Conservation (phyloP, 2,329 filamentous ascomycete genomes). For the Exophiala sideris region DNA sequence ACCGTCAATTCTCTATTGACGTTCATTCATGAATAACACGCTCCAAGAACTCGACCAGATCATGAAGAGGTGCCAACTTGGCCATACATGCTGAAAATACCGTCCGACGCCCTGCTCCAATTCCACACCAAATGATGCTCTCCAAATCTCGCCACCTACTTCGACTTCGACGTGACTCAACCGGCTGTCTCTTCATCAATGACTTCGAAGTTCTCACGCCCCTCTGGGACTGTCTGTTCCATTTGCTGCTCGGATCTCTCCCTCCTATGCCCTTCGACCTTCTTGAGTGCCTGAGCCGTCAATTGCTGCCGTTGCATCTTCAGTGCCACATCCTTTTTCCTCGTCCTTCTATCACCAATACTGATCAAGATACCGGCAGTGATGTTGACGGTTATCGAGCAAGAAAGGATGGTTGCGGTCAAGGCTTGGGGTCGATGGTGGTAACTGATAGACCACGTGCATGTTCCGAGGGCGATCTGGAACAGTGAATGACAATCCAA, state of each 20-base stretch:
- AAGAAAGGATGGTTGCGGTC: conserved; percentile 77
- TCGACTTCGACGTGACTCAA: conserved; percentile 5
- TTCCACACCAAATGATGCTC: background rate
- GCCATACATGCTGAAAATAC: no score
- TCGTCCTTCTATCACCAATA: conserved; percentile 69
- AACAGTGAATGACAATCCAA: conserved; percentile 76
- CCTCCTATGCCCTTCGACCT: conserved; percentile 32
- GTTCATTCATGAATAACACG: no score
- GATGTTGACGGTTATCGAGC: conserved; percentile 74
- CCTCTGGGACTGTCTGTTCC: background rate
- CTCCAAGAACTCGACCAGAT: no score
- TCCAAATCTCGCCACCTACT: background rate
- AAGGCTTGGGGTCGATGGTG: conserved; percentile 65
- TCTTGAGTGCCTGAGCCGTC: conserved; percentile 62
- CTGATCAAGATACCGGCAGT: conserved; percentile 72
- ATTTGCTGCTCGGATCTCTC: conserved; percentile 14
- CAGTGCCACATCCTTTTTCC: conserved; percentile 83
- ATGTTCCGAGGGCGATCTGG: conserved; percentile 74
- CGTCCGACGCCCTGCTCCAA: background rate
- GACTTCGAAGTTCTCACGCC: conserved; percentile 17
- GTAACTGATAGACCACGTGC: conserved; percentile 76
- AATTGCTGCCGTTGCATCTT: conserved; percentile 72
- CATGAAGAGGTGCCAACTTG: no score
- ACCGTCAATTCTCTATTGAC: no score
- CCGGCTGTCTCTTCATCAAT: conserved; percentile 23